A percentile compares a stretch with the other conserved stretches of the same genome.
Conservation (phyloP, 345 rosid species). For the Eucalyptus decipiens region DNA sequence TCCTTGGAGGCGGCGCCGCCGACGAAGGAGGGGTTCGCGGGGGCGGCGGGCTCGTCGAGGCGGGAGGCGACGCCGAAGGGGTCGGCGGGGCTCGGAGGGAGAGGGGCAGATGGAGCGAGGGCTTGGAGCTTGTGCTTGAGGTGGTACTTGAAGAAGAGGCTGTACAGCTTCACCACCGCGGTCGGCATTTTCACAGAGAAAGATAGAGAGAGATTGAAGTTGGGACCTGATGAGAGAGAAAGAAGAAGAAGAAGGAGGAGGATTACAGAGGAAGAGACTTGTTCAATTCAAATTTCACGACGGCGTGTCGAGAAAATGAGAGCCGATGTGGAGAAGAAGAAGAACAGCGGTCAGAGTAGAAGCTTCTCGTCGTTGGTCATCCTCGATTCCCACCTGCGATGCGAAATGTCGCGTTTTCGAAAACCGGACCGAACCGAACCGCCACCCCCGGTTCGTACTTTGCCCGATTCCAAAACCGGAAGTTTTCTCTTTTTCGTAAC, state of each 20-base stretch:
- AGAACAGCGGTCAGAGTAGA: neutral
- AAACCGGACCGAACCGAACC: neutral
- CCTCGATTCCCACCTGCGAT: neutral
- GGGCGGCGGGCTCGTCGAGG: constrained; percentile 61
- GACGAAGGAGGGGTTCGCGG: constrained; percentile 69
- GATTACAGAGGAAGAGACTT: neutral
- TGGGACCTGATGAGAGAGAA: neutral
- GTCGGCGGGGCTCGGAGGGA: constrained; percentile 2
- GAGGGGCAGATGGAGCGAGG: constrained; percentile 32
- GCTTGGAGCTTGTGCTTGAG: constrained; percentile 64
- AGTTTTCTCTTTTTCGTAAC: neutral
- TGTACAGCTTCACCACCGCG: constrained; percentile 60
- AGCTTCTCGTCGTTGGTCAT: neutral
- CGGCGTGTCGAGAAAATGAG: neutral
- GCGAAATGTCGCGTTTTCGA: neutral
- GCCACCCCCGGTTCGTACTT: neutral
- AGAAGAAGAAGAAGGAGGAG: neutral
- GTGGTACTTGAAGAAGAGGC: constrained; percentile 80
- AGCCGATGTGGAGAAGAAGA: neutral
- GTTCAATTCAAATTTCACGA: constrained; percentile 1
- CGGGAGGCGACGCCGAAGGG: constrained; percentile 65
- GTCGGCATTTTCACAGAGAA: neutral
- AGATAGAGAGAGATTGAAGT: neutral
- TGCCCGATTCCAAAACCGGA: neutral
- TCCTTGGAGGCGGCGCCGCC: constrained; percentile 96